These are phyloP conservation scores for Geranium brycei DNA, from an alignment of 345 rosid genomes.

Conservation along the genomic window DNA sequence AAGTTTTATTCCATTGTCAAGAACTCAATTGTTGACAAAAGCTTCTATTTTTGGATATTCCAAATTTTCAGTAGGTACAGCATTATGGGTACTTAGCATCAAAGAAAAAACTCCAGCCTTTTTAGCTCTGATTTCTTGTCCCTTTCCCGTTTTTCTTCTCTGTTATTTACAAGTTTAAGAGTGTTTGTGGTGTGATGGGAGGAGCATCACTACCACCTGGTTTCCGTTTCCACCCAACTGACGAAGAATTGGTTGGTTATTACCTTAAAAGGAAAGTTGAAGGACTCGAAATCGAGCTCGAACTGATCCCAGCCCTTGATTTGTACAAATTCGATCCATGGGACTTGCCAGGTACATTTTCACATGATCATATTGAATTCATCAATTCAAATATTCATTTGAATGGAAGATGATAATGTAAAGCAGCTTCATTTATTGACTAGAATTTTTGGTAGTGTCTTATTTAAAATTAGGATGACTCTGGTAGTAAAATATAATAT, in stretches of 20 bases:
- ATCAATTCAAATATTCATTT: too few relatives aligned
- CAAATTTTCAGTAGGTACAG: conserved; percentile 48
- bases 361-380: neutral
- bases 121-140: conserved; percentile 5
- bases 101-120: neutral
- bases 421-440: too few relatives aligned
- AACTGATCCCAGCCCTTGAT: conserved; percentile 67
- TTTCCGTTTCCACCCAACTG: conserved; percentile 82
- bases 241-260: conserved; percentile 79
- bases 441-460: too few relatives aligned
- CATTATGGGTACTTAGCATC: conserved; percentile 30
- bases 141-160: conserved; percentile 6
- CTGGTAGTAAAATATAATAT: too few relatives aligned
- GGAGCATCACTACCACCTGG: conserved; percentile 73
- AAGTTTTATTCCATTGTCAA: conserved; percentile 47
- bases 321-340: conserved; percentile 91
- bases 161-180: conserved; percentile 1
- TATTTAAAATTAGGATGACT: too few relatives aligned
- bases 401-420: too few relatives aligned
- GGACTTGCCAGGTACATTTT: conserved; percentile 67
- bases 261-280: conserved; percentile 61
- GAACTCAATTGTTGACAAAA: conserved; percentile 38
- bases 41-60: conserved; percentile 71
- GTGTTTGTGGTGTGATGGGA: too few relatives aligned
- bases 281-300: conserved; percentile 66